Evolutionary conservation across 1,139 yeast genomes (phyloP), one percentile per base, ranked within the genome.

Genomic region (Pichia cactophila): DNA sequence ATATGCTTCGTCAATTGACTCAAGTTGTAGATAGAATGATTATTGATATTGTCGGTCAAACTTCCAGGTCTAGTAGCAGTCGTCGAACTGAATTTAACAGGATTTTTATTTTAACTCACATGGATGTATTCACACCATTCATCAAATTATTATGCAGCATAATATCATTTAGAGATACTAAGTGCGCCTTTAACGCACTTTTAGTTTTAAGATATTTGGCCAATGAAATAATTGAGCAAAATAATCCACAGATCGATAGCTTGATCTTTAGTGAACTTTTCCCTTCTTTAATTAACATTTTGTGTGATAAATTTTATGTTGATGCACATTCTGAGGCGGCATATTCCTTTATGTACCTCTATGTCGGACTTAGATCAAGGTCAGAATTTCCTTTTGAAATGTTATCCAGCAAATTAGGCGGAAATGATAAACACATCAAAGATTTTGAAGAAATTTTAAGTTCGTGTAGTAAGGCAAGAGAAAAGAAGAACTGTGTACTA

Each of bases 241-340:
- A 80, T 56, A 84, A 86, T 62, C 82, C 79, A 35, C 86, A 83
- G 56, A 94, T 89, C 43, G 96, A 89, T 67, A 78, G 78, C 56
- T 88, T 80, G 62, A 72, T 90, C 49, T 78, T 86, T 58, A 84
- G 82, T 48, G 68, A 72, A 52, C 66, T 78, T 54, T 72, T 77
- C 51, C 74, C 73, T 54, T 64, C 80, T 0, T 67, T 78, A 46
- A 58, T 77, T 23, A 65, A 66, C 36, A 81, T 90, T 5, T 69
- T 92, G 48, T 72, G 78, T 51, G 95, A 87, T 61, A 84, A 82
- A 50, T 84, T 87, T 57, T 88, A 86, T 64, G 78, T 79, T 44
- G 97, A 92, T 59, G 86, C 94, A 0, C 95, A 89, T 58, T 78
- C 85, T 26, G 98, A 92, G 65, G 96, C 95, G 0, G 92, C 95